These are phyloP conservation scores for Alopecurus myosuroides DNA, from an alignment of 176 grass and related monocot species.

Conservation along the genomic window DNA sequence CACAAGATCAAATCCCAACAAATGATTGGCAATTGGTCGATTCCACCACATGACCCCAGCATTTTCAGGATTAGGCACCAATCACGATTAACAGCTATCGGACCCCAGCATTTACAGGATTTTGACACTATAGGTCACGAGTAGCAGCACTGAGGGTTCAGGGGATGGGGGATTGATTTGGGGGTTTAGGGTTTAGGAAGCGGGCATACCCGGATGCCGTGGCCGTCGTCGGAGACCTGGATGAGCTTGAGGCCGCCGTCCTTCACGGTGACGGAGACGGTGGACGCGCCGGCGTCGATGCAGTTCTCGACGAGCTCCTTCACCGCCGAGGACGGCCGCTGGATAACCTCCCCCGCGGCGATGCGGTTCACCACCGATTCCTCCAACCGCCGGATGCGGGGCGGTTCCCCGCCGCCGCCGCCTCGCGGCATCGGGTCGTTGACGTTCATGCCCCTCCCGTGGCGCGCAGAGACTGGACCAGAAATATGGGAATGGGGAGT, in stretches of 20 bases:
- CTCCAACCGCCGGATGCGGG: slow-evolving; percentile 66
- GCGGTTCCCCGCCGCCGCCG: slow-evolving; percentile 32
- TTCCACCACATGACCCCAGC: neutral
- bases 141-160: neutral
- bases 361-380: slow-evolving; percentile 93
- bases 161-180: neutral
- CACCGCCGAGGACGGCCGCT: slow-evolving; percentile 69
- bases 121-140: neutral
- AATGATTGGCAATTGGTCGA: neutral
- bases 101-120: neutral
- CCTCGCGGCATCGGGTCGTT: slow-evolving; percentile 11
- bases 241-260: slow-evolving; percentile 92
- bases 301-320: slow-evolving; percentile 94
- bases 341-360: slow-evolving; percentile 86
- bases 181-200: slow-evolving; percentile 15
- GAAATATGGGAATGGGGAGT: neutral
- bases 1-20: neutral
- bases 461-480: neutral
- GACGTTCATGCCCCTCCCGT: slow-evolving; percentile 23
- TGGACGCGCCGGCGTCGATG: slow-evolving; percentile 72
- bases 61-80: neutral
- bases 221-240: slow-evolving; percentile 83
- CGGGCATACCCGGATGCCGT: slow-evolving; percentile 66
- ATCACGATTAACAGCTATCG: neutral
- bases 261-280: slow-evolving; percentile 74